Conservation (phyloP, 2,329 filamentous ascomycete genomes). For the Didymella segeticola region DNA sequence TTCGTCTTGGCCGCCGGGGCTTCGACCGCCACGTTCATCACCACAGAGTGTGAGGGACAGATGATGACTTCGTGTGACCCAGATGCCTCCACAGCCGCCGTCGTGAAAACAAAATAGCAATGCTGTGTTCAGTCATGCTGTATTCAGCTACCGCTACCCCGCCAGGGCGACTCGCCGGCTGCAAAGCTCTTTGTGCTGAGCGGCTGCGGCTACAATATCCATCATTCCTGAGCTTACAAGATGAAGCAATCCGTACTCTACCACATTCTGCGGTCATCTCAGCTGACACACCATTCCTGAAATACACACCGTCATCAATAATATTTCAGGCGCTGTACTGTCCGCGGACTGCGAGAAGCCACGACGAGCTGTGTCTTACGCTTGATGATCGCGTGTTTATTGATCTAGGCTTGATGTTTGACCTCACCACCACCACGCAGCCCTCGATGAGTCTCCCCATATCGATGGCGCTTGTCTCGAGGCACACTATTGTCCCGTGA, state of each 20-base stretch:
- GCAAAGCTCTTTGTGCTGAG: constrained; percentile 2
- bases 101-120: constrained; percentile 7
- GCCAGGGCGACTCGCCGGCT: constrained; percentile 10
- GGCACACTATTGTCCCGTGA: not conserved
- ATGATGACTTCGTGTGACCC: constrained; percentile 4
- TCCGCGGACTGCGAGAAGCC: not conserved
- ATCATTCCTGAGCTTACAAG: constrained; percentile 9
- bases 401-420: not conserved
- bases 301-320: constrained; percentile 2
- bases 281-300: not conserved
- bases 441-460: constrained; percentile 2
- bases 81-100: constrained; percentile 15
- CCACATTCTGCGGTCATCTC: not conserved
- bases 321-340: not conserved
- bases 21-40: constrained; percentile 9
- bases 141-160: constrained; percentile 2
- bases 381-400: not conserved
- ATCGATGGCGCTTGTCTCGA: constrained; percentile 4
- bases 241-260: not conserved
- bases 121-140: constrained; percentile 12
- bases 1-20: constrained; percentile 1
- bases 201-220: not conserved
- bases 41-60: not conserved
- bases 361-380: not conserved
- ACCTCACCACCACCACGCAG: constrained; percentile 2